Evolutionary conservation across 345 rosid genomes (phyloP).

Genomic region (Dipteronia sinensis): DNA sequence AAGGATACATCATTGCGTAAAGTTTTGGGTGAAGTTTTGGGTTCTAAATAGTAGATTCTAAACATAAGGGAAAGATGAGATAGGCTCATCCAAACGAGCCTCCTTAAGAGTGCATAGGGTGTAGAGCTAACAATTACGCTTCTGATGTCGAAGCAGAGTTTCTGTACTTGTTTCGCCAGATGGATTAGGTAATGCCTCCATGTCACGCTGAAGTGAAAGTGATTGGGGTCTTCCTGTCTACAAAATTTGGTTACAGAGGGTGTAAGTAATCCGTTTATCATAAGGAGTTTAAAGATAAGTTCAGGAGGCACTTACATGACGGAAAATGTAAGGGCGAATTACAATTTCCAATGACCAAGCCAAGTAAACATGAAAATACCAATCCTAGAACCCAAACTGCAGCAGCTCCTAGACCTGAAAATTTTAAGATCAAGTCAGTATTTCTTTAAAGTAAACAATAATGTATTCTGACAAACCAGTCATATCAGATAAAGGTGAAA

Average conservation of each 20-base stretch:
- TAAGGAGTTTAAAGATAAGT: neutral
- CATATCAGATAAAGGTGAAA: neutral
- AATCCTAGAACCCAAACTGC: constrained; percentile 40
- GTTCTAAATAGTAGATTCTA: constrained; percentile 38
- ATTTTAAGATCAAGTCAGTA: neutral
- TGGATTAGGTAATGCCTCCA: constrained; percentile 70
- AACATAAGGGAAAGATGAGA: constrained; percentile 65
- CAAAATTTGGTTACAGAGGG: constrained; percentile 40
- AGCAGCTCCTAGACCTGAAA: constrained; percentile 39
- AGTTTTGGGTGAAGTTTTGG: constrained; percentile 11
- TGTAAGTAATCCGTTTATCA: constrained; percentile 11
- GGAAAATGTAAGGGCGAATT: constrained; percentile 35
- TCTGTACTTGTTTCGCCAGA: constrained; percentile 59
- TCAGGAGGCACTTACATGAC: constrained; percentile 41
- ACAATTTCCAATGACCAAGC: constrained; percentile 42
- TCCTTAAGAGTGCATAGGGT: constrained; percentile 31
- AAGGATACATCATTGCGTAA: constrained; percentile 34
- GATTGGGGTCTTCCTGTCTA: constrained; percentile 67
- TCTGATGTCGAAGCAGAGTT: constrained; percentile 58
- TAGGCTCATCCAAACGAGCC: constrained; percentile 47
- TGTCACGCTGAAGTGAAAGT: constrained; percentile 45
- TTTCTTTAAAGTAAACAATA: neutral
- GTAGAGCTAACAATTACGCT: constrained; percentile 51
- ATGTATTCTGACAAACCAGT: neutral
- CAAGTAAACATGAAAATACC: constrained; percentile 41